A percentile compares a stretch with the other conserved stretches of the same genome.
phyloP scores from a whole-genome alignment of 441 rosid genomes.

The Viola pubescens region DNA sequence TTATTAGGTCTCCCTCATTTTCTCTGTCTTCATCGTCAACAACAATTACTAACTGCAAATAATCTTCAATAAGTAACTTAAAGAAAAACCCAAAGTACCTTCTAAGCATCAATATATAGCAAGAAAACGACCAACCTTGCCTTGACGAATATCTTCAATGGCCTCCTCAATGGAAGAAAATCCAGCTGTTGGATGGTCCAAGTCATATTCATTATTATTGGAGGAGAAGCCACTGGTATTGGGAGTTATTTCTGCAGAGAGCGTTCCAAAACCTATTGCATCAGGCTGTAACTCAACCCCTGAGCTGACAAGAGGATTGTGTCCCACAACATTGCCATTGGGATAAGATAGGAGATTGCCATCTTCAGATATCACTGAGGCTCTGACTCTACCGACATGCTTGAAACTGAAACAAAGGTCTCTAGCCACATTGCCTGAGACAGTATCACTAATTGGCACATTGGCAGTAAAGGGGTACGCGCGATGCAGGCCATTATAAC shows the following conservation, averaged over 20 bases:
- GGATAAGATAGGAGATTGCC: slow-evolving; percentile 40
- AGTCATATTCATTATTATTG: slow-evolving; percentile 61
- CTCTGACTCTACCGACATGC: slow-evolving; percentile 25
- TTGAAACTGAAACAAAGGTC: slow-evolving; percentile 24
- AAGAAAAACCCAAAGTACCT: no score
- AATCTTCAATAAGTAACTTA: not conserved
- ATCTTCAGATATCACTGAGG: slow-evolving; percentile 43
- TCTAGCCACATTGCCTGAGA: slow-evolving; percentile 13
- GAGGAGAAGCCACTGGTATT: slow-evolving; percentile 22
- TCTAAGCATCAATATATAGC: not conserved
- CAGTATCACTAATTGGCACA: slow-evolving; percentile 14
- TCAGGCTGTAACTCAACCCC: slow-evolving; percentile 47
- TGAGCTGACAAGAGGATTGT: slow-evolving; percentile 9
- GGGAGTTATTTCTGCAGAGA: slow-evolving; percentile 51
- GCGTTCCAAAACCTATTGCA: slow-evolving; percentile 36
- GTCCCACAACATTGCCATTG: slow-evolving; percentile 28
- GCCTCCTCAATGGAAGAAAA: slow-evolving; percentile 80
- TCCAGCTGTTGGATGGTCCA: slow-evolving; percentile 65
- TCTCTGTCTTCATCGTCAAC: slow-evolving; percentile 95
- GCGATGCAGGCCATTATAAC: slow-evolving; percentile 17
- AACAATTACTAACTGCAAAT: slow-evolving; percentile 64
- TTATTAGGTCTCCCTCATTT: slow-evolving; percentile 84
- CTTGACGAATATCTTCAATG: slow-evolving; percentile 76
- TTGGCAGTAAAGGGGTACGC: slow-evolving; percentile 15
- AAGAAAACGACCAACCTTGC: slow-evolving; percentile 50